Evolutionary conservation across 495 filamentous ascomycete genomes (phyloP).

Genomic region (Aspergillus hancockii): DNA sequence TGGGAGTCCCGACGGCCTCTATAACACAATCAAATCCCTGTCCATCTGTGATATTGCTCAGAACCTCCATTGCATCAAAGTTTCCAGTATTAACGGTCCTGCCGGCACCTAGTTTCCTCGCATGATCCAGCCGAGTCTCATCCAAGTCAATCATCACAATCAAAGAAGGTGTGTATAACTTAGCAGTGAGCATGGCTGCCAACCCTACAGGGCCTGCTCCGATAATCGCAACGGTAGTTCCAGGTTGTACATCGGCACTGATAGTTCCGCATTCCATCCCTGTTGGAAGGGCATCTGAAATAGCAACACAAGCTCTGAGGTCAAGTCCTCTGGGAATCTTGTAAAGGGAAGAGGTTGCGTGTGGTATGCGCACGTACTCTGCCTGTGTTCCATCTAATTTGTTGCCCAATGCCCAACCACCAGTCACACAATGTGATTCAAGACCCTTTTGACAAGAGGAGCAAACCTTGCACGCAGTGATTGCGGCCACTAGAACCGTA

Average conservation of each 20-base stretch:
- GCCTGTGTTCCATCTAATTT: conserved; percentile 52
- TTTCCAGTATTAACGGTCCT: conserved; percentile 27
- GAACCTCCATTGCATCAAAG: conserved; percentile 27
- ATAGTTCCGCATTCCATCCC: conserved; percentile 48
- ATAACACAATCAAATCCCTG: conserved; percentile 53
- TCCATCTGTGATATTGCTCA: conserved; percentile 38
- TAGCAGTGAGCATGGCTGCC: conserved; percentile 44
- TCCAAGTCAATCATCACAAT: conserved; percentile 46
- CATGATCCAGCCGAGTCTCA: conserved; percentile 38
- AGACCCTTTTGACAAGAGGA: conserved; percentile 33
- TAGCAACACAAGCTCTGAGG: conserved; percentile 36
- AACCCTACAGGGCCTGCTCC: conserved; percentile 54
- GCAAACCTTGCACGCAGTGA: conserved; percentile 40
- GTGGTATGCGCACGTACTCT: conserved; percentile 51
- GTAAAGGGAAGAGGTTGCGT: conserved; percentile 43
- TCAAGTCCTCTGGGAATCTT: conserved; percentile 38
- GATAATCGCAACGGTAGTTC: conserved; percentile 45
- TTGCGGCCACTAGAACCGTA: conserved; percentile 41
- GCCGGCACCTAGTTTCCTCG: conserved; percentile 46
- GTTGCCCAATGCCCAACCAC: conserved; percentile 47
- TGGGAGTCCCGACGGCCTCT: conserved; percentile 50
- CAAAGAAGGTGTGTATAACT: conserved; percentile 41
- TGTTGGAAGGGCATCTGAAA: conserved; percentile 39
- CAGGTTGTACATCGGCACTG: conserved; percentile 43
- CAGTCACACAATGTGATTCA: conserved; percentile 38